phyloP scores from a whole-genome alignment of 129 eudicot species.

The Pseudognaphalium luteoalbum region DNA sequence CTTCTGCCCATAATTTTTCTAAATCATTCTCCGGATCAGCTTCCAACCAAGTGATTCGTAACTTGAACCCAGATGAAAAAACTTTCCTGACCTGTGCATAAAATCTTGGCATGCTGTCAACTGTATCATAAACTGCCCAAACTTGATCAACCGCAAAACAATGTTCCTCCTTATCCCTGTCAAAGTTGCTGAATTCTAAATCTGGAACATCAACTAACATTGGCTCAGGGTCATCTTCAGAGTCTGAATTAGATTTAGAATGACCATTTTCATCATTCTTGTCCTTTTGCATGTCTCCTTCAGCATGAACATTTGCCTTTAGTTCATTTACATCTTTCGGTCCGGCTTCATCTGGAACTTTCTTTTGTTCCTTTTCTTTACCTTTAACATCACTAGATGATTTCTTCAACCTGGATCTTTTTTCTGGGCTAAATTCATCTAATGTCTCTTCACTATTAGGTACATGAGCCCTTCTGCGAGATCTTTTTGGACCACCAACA shows the following conservation, averaged over 20 bases:
- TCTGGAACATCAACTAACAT: slow-evolving; percentile 36
- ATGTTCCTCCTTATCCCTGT: slow-evolving; percentile 43
- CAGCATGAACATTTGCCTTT: neutral
- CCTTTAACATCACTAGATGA: slow-evolving; percentile 27
- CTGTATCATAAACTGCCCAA: slow-evolving; percentile 83
- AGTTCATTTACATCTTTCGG: neutral
- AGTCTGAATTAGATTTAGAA: slow-evolving; percentile 23
- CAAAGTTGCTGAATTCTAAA: slow-evolving; percentile 71
- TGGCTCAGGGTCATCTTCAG: slow-evolving; percentile 29
- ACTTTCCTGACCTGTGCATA: slow-evolving; percentile 66
- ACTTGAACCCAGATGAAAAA: slow-evolving; percentile 43
- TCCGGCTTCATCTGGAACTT: neutral
- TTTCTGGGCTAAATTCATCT: slow-evolving; percentile 41
- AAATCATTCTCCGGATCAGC: slow-evolving; percentile 45
- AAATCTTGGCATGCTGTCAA: slow-evolving; percentile 81
- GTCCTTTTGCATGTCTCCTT: slow-evolving; percentile 5
- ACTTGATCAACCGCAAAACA: slow-evolving; percentile 66
- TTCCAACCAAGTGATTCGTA: slow-evolving; percentile 76
- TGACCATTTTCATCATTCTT: slow-evolving; percentile 25
- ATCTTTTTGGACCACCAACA: slow-evolving; percentile 27
- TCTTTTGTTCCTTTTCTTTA: slow-evolving; percentile 27
- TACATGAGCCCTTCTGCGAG: slow-evolving; percentile 44
- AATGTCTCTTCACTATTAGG: slow-evolving; percentile 46
- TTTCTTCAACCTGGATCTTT: slow-evolving; percentile 33
- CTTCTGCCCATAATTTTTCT: slow-evolving; percentile 54